Evolutionary conservation across 2,329 filamentous ascomycete genomes (phyloP), one percentile per base, ranked within the genome.

Genomic region (Aspergillus pseudotamarii): DNA sequence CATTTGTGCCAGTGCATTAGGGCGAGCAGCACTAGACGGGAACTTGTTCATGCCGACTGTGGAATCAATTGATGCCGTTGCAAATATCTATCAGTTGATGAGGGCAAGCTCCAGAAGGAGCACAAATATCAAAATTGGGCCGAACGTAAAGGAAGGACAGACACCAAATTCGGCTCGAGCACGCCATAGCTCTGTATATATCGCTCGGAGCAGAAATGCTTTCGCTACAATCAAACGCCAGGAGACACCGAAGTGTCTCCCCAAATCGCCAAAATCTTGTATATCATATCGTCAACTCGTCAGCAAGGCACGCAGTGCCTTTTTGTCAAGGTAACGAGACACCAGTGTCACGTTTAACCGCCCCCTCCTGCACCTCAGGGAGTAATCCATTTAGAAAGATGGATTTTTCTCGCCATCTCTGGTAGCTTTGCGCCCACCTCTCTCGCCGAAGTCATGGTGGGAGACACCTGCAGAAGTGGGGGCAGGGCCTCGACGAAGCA

Each of bases 401-500:
- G 36, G 23, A 1, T 45, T 36, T 51, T 34, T 26, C 26, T 46
- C 32, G 21, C 6, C 51, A 50, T 53, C 48, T 41, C 28, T 43
- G n/a, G 19, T 36, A 45, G 59, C 32, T 12, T 59, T 30, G 50
- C 43, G 53, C 32, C 54, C 46, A 48, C 41, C 21, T 32, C 36
- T 46, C 14, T 58, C 60, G 36, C 56, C 38, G 16, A 19, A 55
- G 58, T 30, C 55, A 46, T 59, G 50, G 21, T 56, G 53, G 32
- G 56, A 43, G 50, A 64, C 59, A 30, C 60, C 64, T 8, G 67
- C 64, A 9, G 72, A 67, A 4, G 68, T 67, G 14, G 69, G 61
- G 30, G 66, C 65, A 45, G 67, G 32, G 11, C 69, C 66, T 12
- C 69, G 67, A 38, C 68, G 64, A 46, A 73, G 59, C 19, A 68